phyloP scores from a whole-genome alignment of 139 green algal genomes.

The Picochlorum sp. region DNA sequence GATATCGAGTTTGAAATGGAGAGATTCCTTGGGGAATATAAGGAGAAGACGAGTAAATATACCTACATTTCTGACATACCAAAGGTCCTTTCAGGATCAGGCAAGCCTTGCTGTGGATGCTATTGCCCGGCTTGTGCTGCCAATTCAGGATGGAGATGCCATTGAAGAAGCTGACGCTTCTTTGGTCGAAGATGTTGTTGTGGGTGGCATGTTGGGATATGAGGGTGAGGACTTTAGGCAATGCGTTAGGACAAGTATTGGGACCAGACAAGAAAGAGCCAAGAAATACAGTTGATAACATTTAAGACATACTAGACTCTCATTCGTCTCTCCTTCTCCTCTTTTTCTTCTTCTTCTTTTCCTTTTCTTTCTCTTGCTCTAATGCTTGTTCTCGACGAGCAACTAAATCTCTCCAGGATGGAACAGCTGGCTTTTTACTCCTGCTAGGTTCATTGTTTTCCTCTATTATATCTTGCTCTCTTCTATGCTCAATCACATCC shows the following conservation, averaged over 20 bases:
- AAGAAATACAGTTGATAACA: constrained; percentile 7
- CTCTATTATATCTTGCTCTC: constrained; percentile 3
- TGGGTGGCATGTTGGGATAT: constrained; percentile 16
- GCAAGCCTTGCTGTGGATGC: constrained; percentile 26
- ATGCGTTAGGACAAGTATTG: constrained; percentile 9
- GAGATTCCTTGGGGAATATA: constrained; percentile 39
- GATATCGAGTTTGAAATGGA: constrained; percentile 77
- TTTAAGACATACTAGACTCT: neutral
- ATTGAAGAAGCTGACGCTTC: constrained; percentile 8
- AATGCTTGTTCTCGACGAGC: neutral
- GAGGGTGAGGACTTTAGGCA: constrained; percentile 2
- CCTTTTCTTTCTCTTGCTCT: constrained; percentile 7
- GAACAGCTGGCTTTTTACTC: neutral
- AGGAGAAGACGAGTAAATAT: constrained; percentile 5
- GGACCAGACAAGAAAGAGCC: constrained; percentile 9
- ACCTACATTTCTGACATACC: constrained; percentile 18
- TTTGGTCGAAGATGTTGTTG: constrained; percentile 8
- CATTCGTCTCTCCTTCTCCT: constrained; percentile 3
- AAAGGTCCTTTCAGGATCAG: constrained; percentile 1
- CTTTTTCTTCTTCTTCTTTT: constrained; percentile 11
- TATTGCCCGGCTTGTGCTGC: constrained; percentile 12
- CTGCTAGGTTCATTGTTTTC: neutral
- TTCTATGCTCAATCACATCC: no score
- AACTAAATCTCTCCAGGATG: neutral
- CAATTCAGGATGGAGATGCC: constrained; percentile 21